phyloP scores from a whole-genome alignment of 768 basidiomycete genomes.

The Termitomyces sp. region DNA sequence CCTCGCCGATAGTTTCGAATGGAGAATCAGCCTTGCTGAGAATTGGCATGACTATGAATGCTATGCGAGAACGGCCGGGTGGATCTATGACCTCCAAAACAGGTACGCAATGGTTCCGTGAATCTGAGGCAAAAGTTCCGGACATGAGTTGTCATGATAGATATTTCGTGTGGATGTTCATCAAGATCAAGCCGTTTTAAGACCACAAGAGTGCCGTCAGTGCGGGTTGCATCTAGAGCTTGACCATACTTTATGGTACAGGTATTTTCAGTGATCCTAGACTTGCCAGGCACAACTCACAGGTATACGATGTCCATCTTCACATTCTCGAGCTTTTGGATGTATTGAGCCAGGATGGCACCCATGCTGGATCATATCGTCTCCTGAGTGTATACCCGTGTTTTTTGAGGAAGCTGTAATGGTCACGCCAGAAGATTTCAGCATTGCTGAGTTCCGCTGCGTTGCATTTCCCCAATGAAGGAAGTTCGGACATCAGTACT shows the following conservation, averaged over 20 bases:
- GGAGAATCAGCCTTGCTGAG: conserved; percentile 3
- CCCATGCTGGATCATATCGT: conserved; percentile 3
- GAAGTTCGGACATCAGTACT: not conserved
- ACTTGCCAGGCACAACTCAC: not conserved
- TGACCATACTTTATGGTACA: not conserved
- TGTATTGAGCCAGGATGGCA: not conserved
- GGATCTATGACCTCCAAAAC: conserved; percentile 15
- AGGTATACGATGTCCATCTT: not conserved
- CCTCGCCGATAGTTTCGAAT: not conserved
- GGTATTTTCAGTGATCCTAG: too few relatives aligned
- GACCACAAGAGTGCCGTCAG: conserved; percentile 21
- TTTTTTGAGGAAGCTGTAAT: not conserved
- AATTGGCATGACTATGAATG: conserved; percentile 21
- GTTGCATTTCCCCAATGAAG: not conserved
- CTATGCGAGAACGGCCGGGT: conserved; percentile 10
- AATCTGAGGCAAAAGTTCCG: conserved; percentile 7
- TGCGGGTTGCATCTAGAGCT: conserved; percentile 23
- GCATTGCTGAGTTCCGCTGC: not conserved
- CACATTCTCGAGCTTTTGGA: not conserved
- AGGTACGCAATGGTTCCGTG: conserved; percentile 27
- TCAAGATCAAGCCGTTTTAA: conserved; percentile 20
- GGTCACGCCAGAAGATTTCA: not conserved
- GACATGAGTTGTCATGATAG: conserved; percentile 20
- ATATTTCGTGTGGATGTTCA: conserved; percentile 20
- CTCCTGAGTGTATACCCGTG: not conserved